Evolutionary conservation across 2,329 filamentous ascomycete species (phyloP).

Genomic region (Botryotinia calthae): DNA sequence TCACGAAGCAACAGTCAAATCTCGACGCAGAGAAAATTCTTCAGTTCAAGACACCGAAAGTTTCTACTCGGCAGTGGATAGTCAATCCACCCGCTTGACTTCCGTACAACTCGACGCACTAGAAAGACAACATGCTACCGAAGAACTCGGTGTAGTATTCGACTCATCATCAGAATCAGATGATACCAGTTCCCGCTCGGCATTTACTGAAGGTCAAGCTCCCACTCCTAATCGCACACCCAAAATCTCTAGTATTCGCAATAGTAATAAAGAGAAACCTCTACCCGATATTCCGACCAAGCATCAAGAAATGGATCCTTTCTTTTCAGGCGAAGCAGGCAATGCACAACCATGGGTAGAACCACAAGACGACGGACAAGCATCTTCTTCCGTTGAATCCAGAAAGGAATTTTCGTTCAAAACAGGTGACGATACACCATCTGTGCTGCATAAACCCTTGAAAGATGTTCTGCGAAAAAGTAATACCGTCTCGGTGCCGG

Average conservation of each 20-base stretch:
- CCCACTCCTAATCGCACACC: background rate
- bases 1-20: background rate
- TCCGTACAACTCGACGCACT: constrained; percentile 23
- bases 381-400: background rate
- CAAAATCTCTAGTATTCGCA: background rate
- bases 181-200: constrained; percentile 21
- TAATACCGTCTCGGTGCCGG: background rate
- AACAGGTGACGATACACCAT: constrained; percentile 31
- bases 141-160: constrained; percentile 24
- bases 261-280: constrained; percentile 23
- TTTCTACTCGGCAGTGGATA: constrained; percentile 1
- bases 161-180: constrained; percentile 27
- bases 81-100: background rate
- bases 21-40: background rate
- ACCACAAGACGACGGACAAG: background rate
- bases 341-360: background rate
- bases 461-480: background rate
- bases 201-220: background rate
- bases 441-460: background rate
- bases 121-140: constrained; percentile 20
- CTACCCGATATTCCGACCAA: constrained; percentile 23
- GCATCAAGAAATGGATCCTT: background rate
- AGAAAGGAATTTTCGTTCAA: constrained; percentile 32
- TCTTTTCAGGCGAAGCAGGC: background rate
- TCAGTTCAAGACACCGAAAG: constrained; percentile 11